Evolutionary conservation across 371 early-diverging fungal genomes (phyloP).

Genomic region (Circinella minor): DNA sequence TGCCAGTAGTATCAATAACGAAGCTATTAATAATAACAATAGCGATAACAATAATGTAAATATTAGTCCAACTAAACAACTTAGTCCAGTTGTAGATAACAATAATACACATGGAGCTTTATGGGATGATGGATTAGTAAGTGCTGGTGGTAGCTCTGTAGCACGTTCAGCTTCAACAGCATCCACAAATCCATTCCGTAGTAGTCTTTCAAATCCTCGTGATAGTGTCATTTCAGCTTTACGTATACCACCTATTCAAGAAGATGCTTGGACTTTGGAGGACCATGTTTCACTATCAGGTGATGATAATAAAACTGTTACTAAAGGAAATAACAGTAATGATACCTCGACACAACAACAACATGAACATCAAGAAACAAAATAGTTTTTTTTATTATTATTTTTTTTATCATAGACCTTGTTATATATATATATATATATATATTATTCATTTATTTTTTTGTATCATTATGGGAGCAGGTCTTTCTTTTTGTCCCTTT

Average conservation of each 20-base stretch:
- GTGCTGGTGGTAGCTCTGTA: neutral
- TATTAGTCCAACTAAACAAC: neutral
- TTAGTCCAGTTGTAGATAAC: neutral
- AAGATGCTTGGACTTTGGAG: slow-evolving; percentile 17
- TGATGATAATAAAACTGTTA: slow-evolving; percentile 1
- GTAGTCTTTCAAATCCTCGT: slow-evolving; percentile 3
- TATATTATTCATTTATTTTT: too few relatives aligned
- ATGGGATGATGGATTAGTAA: slow-evolving; percentile 12
- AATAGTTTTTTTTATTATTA: too few relatives aligned
- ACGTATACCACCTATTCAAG: slow-evolving; percentile 9
- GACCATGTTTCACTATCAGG: slow-evolving; percentile 3
- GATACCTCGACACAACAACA: neutral
- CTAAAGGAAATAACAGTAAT: neutral
- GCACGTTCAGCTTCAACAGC: slow-evolving; percentile 2
- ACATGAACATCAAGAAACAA: too few relatives aligned
- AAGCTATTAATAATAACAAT: neutral
- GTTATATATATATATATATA: too few relatives aligned
- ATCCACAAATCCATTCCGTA: slow-evolving; percentile 8
- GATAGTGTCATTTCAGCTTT: slow-evolving; percentile 14
- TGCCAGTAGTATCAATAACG: neutral
- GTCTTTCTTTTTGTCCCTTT: too few relatives aligned
- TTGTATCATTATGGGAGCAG: too few relatives aligned
- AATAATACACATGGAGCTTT: neutral
- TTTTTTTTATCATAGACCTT: too few relatives aligned
- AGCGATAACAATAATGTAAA: neutral